phyloP scores from a whole-genome alignment of 352 stramenopile genomes.

The Phytophthora sp. region DNA sequence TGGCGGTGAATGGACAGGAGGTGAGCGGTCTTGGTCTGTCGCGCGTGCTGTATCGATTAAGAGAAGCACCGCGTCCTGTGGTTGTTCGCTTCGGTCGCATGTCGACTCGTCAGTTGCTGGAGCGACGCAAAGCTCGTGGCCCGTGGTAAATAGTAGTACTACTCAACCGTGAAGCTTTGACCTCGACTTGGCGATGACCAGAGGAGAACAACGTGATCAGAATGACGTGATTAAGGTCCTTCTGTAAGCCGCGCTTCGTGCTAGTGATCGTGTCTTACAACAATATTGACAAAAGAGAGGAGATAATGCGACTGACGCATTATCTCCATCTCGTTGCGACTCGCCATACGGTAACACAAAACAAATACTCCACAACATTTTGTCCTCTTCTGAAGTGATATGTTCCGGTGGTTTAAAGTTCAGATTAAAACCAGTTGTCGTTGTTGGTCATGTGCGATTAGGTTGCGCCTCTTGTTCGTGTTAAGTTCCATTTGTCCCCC shows the following conservation, averaged over 20 bases:
- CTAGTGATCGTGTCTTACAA: constrained; percentile 12
- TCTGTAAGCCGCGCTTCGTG: background rate
- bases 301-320: constrained; percentile 2
- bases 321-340: background rate
- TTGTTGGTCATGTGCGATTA: too few species aligned
- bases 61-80: constrained; percentile 78
- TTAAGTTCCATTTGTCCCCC: too few species aligned
- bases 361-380: constrained; percentile 4
- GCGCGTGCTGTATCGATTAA: constrained; percentile 75
- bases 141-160: constrained; percentile 34
- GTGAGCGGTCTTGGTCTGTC: constrained; percentile 73
- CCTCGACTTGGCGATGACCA: background rate
- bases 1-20: constrained; percentile 84
- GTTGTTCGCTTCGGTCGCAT: constrained; percentile 85
- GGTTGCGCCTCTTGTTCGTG: too few species aligned
- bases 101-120: constrained; percentile 40
- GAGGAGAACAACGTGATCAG: too few species aligned
- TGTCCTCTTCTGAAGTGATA: too few species aligned
- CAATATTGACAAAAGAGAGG: constrained; percentile 13
- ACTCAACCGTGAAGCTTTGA: too few species aligned
- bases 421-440: background rate
- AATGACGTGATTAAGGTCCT: too few species aligned
- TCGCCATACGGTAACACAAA: constrained; percentile 7
- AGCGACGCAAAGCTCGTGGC: constrained; percentile 39
- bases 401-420: background rate